A percentile compares a stretch with the other conserved stretches of the same genome.
phyloP scores from a whole-genome alignment of 148 eudicot species.

The Chenopodium quinoa region DNA sequence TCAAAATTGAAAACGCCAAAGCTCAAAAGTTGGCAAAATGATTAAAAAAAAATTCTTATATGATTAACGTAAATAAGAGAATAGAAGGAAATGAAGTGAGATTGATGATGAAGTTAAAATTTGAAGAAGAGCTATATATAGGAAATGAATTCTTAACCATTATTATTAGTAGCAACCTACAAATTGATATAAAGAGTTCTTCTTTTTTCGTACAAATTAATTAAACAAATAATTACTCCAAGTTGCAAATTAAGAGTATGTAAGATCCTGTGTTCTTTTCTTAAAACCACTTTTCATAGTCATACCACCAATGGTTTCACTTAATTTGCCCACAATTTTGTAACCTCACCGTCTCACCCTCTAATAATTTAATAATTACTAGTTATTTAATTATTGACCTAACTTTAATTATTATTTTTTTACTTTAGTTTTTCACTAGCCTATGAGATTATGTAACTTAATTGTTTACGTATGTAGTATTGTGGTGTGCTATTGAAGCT shows the following conservation, averaged over 20 bases:
- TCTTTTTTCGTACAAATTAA: not conserved
- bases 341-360: slow-evolving; percentile 1
- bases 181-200: not conserved
- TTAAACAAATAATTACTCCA: not conserved
- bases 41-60: not conserved
- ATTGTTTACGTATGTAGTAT: not conserved
- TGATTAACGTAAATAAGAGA: not conserved
- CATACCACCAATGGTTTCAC: slow-evolving; percentile 21
- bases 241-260: slow-evolving; percentile 16
- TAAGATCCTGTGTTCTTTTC: slow-evolving; percentile 16
- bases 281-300: slow-evolving; percentile 13
- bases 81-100: not conserved
- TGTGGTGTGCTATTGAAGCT: not conserved
- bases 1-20: not conserved
- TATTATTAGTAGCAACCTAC: not conserved
- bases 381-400: not conserved
- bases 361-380: not conserved
- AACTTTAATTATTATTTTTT: not conserved
- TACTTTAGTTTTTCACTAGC: not conserved
- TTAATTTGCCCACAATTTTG: slow-evolving; percentile 28
- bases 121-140: slow-evolving; percentile 11
- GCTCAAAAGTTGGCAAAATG: too few relatives aligned
- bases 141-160: not conserved
- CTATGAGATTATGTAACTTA: not conserved
- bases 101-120: slow-evolving; percentile 18